Evolutionary conservation across 192 early-diverging fungal genomes (phyloP), one percentile per base, ranked within the genome.

Genomic region (Linnemannia exigua): DNA sequence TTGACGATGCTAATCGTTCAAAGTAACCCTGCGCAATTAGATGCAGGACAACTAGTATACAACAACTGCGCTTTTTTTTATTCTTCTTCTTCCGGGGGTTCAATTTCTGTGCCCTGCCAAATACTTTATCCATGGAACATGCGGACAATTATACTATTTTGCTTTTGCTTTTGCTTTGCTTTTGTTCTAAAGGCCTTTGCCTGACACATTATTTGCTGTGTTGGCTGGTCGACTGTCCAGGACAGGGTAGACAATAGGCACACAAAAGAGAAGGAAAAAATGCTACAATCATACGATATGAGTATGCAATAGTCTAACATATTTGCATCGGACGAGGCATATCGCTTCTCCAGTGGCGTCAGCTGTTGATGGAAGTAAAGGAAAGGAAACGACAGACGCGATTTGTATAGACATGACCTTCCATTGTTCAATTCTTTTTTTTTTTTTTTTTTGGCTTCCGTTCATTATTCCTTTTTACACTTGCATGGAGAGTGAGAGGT

Each of bases 51-150:
- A 14, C 14, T 15, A 14, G 28, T 14, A n/a, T 31, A 63, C 58
- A 63, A 58, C 2, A 16, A 3, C 58, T 63, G 58, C 58, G 58
- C 58, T 61, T 63, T 63, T 63, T 63, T 63, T 58, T 58, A 58
- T 11, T 58, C 12, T 31, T 31, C 28, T 63, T 14, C 31, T 6
- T 63, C 58, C 14, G 58, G 28, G n/a, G 28, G 58, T 63, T 63
- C 58, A 31, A 61, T 9, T 15, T 31, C 22, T 31, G n/a, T 61
- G 1, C 6, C 25, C 58, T 31, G 28, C 28, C 28, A 63, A 63
- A 63, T 63, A 63, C 11, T 63, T 63, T 63, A 63, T 14, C 58
- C 58, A 31, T 31, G 15, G 7, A n/a, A 1, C 58, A 58, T 16
- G 48, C 4, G 48, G 2, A 50, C 48, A 17, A 50, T 17, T 11